A percentile compares a stretch with the other conserved stretches of the same genome.
These are phyloP conservation scores for Fraxinus platypoda DNA, from an alignment of 305 asterid genomes.

Conservation along the genomic window DNA sequence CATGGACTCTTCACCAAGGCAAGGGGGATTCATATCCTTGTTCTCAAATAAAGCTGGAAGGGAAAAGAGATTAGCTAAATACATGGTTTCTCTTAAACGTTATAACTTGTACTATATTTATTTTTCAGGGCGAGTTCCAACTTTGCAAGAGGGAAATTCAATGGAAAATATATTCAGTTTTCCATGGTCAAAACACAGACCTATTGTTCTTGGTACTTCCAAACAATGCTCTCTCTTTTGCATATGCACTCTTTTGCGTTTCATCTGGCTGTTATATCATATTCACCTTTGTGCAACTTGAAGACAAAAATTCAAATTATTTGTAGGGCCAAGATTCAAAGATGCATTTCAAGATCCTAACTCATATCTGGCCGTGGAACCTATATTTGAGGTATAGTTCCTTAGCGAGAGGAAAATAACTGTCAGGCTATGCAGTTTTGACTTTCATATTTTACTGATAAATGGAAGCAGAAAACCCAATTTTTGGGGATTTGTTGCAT, in stretches of 20 bases:
- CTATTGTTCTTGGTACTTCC: slow-evolving; percentile 77
- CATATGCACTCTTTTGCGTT: slow-evolving; percentile 1
- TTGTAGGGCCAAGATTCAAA: slow-evolving; percentile 89
- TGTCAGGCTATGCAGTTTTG: slow-evolving; percentile 2
- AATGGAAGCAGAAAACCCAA: not conserved
- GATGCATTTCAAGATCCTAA: slow-evolving; percentile 95
- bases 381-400: slow-evolving; percentile 79
- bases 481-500: not conserved
- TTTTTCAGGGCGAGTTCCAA: slow-evolving; percentile 87
- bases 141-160: slow-evolving; percentile 83
- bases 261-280: slow-evolving; percentile 2
- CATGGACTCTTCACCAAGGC: not conserved
- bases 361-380: slow-evolving; percentile 75
- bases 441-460: not conserved
- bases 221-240: slow-evolving; percentile 14
- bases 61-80: slow-evolving; percentile 13
- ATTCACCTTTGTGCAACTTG: slow-evolving; percentile 12
- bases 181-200: slow-evolving; percentile 84
- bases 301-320: slow-evolving; percentile 12
- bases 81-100: slow-evolving; percentile 19
- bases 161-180: slow-evolving; percentile 68
- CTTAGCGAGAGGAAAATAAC: slow-evolving; percentile 18
- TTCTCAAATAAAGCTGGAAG: slow-evolving; percentile 7
- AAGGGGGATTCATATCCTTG: slow-evolving; percentile 1
- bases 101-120: slow-evolving; percentile 18